Evolutionary conservation across 768 basidiomycete genomes (phyloP), one percentile per base, ranked within the genome.

Genomic region (Pulveroboletus sp.): DNA sequence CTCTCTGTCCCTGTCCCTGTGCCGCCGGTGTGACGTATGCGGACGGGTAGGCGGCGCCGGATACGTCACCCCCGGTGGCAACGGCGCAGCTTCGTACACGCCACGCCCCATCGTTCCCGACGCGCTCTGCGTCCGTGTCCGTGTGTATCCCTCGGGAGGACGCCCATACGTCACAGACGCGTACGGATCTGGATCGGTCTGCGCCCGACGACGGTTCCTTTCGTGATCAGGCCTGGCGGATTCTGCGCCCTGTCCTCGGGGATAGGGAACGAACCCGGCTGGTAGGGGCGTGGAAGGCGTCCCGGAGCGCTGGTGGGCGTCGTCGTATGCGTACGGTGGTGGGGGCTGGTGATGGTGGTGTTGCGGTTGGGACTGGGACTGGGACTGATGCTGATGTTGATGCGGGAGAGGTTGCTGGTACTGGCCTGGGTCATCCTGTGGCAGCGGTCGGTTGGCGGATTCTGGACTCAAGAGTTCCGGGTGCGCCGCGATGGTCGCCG

Each of bases 391-490:
- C 1, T 29, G 59, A 9, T 22, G 46, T 5, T 51, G 48, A 1
- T 42, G 42, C 13, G 27, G 6, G 12, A 6, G 27, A 29, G 27
- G 12, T 6, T 29, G 27, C 27, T 6, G 6, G 27, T 29, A 29
- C 27, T 42, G 55, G 6, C 22, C 14, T 5, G 43, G 16, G 20
- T 61, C 59, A 1, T 58, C 61, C 40, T 49, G 60, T 13, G 56
- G 62, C n/a, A 69, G 20, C 8, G 48, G 63, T 34, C 59, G 52
- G 49, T 64, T 61, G 2, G 72, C 70, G 31, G 69, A 60, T 5
- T 76, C 73, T 6, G 79, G 75, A 8, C 76, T 73, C 23, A 80
- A 63, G 4, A 78, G 65, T 2, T 74, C 68, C 0, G 69, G 71
- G 39, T 75, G 68, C 2, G 72, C 36, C 2, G 71, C 39, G 16